A percentile compares a stretch with the other conserved stretches of the same genome.
These are phyloP conservation scores for Lactarius hengduanensis DNA, from an alignment of 768 basidiomycete species.

Conservation along the genomic window DNA sequence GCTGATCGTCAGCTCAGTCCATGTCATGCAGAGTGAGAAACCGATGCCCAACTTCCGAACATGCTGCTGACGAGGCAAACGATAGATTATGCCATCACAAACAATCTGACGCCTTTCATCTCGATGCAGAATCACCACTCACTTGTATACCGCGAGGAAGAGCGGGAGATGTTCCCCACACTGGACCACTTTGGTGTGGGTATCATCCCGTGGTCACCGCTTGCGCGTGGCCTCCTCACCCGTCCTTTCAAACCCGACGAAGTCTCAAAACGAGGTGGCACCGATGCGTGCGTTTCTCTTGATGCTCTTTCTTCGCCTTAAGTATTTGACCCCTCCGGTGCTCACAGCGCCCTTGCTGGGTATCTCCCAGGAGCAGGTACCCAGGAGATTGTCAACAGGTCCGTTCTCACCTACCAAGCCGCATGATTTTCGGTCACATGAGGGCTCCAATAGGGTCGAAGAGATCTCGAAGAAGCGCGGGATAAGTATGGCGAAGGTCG, in stretches of 20 bases:
- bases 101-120: constrained; percentile 24
- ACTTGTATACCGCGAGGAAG: constrained; percentile 43
- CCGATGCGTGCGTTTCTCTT: constrained; percentile 10
- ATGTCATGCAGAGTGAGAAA: constrained; percentile 24
- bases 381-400: constrained; percentile 24
- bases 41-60: constrained; percentile 10
- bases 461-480: constrained; percentile 40
- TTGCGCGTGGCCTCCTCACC: constrained; percentile 25
- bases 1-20: constrained; percentile 19
- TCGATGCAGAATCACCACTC: constrained; percentile 33
- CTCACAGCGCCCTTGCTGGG: not conserved
- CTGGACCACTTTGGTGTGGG: constrained; percentile 28
- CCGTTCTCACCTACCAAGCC: not conserved
- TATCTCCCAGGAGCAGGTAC: constrained; percentile 12
- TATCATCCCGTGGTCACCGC: constrained; percentile 27
- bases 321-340: not conserved
- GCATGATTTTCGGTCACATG: not conserved
- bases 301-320: not conserved
- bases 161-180: constrained; percentile 38
- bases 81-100: constrained; percentile 25
- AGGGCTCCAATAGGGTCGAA: constrained; percentile 36
- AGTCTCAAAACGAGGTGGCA: constrained; percentile 6
- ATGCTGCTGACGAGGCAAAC: constrained; percentile 22
- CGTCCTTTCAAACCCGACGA: constrained; percentile 11
- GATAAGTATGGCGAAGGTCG: constrained; percentile 44